Conservation (phyloP, 2,329 filamentous ascomycete species). For the Fusarium xyrophilum region DNA sequence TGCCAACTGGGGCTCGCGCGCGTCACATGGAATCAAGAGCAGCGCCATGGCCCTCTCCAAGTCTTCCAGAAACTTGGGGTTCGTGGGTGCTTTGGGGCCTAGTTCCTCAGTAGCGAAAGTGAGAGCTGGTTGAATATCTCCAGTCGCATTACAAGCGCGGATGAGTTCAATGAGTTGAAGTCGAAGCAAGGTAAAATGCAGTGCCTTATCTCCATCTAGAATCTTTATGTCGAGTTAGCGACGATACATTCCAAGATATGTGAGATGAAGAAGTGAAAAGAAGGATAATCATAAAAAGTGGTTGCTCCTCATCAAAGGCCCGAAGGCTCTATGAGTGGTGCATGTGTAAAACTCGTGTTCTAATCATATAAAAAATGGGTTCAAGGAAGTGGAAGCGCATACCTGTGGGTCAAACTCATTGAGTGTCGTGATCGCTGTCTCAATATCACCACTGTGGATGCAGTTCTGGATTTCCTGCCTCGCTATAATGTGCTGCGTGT, state of each 20-base stretch:
- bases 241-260: background rate
- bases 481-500: constrained; percentile 74
- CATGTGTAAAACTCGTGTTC: constrained; percentile 89
- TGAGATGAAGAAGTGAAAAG: constrained; percentile 1
- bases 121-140: constrained; percentile 80
- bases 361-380: constrained; percentile 79
- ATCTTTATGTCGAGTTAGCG: constrained; percentile 65
- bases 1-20: constrained; percentile 76
- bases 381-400: constrained; percentile 50
- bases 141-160: constrained; percentile 71
- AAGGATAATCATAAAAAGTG: constrained; percentile 56
- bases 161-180: constrained; percentile 96
- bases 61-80: constrained; percentile 81
- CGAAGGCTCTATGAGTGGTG: constrained; percentile 97
- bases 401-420: constrained; percentile 94
- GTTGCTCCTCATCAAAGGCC: constrained; percentile 90
- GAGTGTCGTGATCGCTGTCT: constrained; percentile 82
- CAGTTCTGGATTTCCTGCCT: constrained; percentile 83
- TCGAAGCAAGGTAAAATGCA: constrained; percentile 89
- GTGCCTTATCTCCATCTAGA: constrained; percentile 78
- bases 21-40: constrained; percentile 84
- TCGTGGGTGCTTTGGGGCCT: constrained; percentile 83
- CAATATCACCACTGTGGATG: constrained; percentile 86
- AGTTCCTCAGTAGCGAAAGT: constrained; percentile 88
- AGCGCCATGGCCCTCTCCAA: constrained; percentile 93